Percentiles rank a stretch among this genome's conserved stretches.
Conservation (phyloP, 495 filamentous ascomycete genomes). For the Cetradonia linearis region DNA sequence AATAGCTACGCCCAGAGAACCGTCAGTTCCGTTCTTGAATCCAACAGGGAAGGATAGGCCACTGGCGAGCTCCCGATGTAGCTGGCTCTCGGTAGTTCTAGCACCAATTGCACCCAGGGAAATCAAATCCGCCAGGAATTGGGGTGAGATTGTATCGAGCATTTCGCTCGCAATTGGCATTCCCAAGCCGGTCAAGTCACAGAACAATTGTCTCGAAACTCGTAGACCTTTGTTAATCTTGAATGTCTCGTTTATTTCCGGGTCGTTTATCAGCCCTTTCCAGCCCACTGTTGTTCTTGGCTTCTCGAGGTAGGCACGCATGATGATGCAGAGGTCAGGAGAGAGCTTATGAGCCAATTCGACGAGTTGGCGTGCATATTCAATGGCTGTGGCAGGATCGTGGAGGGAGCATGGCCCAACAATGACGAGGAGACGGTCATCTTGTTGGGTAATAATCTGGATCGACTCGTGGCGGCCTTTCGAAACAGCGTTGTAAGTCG, state of each 20-base stretch:
- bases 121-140: constrained; percentile 92
- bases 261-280: constrained; percentile 99
- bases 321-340: constrained; percentile 84
- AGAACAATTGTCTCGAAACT: constrained; percentile 79
- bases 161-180: constrained; percentile 99
- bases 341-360: constrained; percentile 81
- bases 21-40: constrained; percentile 99
- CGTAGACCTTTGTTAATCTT: constrained; percentile 97
- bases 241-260: constrained; percentile 96
- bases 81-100: constrained; percentile 87
- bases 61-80: constrained; percentile 90
- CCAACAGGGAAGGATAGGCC: constrained; percentile 94
- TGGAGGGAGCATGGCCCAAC: constrained; percentile 97
- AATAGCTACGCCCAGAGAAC: constrained; percentile 77
- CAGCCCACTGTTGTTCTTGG: constrained; percentile 96
- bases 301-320: constrained; percentile 98
- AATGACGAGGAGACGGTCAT: constrained; percentile 75
- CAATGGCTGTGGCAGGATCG: constrained; percentile 81
- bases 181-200: constrained; percentile 84
- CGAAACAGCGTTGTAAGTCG: constrained; percentile 71
- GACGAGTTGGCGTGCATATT: constrained; percentile 82
- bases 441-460: constrained; percentile 64
- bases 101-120: constrained; percentile 91
- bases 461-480: constrained; percentile 71
- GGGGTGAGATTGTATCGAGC: constrained; percentile 96